Conservation (phyloP, 768 basidiomycete genomes). For the Leccinum arenicola region DNA sequence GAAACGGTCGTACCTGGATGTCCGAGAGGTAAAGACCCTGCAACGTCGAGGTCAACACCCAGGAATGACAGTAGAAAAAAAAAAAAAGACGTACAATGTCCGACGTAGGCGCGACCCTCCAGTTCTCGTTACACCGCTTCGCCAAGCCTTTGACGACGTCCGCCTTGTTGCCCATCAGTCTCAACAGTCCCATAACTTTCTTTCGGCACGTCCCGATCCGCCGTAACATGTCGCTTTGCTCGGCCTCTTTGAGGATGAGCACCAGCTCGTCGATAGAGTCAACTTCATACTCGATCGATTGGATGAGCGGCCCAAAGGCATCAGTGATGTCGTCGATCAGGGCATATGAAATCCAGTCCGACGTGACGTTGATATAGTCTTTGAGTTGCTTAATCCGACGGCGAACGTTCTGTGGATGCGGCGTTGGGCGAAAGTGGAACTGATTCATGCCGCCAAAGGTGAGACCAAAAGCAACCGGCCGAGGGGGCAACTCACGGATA, state of each 20-base stretch:
- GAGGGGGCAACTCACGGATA: conserved; percentile 63
- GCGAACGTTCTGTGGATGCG: conserved; percentile 97
- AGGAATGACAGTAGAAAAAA: not conserved
- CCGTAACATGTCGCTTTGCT: conserved; percentile 94
- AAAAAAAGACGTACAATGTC: conserved; percentile 71
- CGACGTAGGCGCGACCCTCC: conserved; percentile 96
- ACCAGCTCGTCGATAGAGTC: conserved; percentile 99
- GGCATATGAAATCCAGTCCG: conserved; percentile 99
- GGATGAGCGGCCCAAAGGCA: conserved; percentile 97
- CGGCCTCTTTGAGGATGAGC: conserved; percentile 73
- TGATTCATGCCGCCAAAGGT: conserved; percentile 27
- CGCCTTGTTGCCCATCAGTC: conserved; percentile 99
- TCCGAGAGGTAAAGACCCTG: conserved; percentile 94
- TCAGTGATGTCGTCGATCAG: conserved; percentile 99
- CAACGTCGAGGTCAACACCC: not conserved
- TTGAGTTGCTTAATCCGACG: conserved; percentile 98
- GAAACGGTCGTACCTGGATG: conserved; percentile 63
- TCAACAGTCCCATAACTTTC: conserved; percentile 96
- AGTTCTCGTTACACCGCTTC: conserved; percentile 97
- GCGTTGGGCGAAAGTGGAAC: conserved; percentile 98
- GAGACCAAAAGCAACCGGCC: not conserved
- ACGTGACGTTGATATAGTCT: conserved; percentile 98
- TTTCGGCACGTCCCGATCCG: conserved; percentile 97
- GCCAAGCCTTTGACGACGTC: conserved; percentile 99
- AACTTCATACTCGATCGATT: conserved; percentile 98